Evolutionary conservation across 768 basidiomycete species (phyloP).

Genomic region (Russula dissimulans): DNA sequence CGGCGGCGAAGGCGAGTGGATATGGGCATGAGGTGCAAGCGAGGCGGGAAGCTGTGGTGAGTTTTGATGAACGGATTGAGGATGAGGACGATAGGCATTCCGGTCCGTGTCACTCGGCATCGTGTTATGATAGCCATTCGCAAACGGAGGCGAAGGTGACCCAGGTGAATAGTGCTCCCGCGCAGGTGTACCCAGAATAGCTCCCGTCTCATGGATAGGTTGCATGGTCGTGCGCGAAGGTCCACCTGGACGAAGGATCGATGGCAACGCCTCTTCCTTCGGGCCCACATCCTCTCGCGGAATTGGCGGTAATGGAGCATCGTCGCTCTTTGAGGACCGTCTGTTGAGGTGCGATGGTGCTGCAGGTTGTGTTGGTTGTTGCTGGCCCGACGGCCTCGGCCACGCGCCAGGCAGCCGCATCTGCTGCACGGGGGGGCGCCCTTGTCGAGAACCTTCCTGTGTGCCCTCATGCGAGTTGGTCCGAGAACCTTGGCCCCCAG

Average conservation of each 20-base stretch:
- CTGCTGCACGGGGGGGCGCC: neutral
- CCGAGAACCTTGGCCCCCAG: neutral
- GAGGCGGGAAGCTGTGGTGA: neutral
- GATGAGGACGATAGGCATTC: neutral
- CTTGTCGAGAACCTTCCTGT: neutral
- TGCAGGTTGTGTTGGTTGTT: neutral
- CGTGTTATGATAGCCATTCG: neutral
- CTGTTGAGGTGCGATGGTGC: neutral
- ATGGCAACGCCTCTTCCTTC: constrained; percentile 6
- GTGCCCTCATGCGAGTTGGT: neutral
- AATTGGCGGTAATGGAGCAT: constrained; percentile 7
- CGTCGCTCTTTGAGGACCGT: neutral
- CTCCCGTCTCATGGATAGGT: neutral
- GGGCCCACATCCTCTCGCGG: neutral
- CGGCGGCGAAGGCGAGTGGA: neutral
- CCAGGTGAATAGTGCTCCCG: neutral
- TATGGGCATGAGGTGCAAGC: neutral
- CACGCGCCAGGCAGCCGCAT: constrained; percentile 6
- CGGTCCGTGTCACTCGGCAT: neutral
- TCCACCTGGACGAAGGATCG: constrained; percentile 11
- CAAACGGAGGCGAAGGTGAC: neutral
- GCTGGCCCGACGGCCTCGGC: constrained; percentile 6
- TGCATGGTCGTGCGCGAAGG: neutral
- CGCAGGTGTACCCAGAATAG: neutral
- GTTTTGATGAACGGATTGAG: neutral